Base-by-base conservation (phyloP, 164 flowering plant species). In the Nymphaea colorata region DNA sequence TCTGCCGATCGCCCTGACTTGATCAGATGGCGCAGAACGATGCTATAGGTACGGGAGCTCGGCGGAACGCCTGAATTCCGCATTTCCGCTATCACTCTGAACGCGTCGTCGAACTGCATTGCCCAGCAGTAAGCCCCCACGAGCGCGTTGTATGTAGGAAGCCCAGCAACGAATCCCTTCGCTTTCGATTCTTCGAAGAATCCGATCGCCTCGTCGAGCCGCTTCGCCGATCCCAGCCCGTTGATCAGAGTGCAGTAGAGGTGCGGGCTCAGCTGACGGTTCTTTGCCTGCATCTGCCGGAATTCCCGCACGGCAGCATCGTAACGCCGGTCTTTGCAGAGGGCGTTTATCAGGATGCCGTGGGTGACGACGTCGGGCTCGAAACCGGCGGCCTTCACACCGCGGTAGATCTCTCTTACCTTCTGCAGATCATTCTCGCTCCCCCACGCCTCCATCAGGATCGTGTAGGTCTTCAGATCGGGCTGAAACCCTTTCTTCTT, bases 361-460 rank as follows among this genome's bases (percentile, higher is more conserved):
- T 73, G 71, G 1, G 69, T 69, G 3, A 76, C 81, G 36, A 69
- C 75, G 65, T 78, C 81, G 2, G 75, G 78, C 67, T 73, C 61
- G 5, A 75, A 65, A 8, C 81, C 81, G 12, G 73, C 75, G 42
- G 59, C 71, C 61, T 44, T 81, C 95, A 93, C 86, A 68, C 85
- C 90, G 57, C 75, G 68, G 66, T 72, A 85, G 69, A 86, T 83
- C 73, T 88, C 90, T 67, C 80, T 68, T 64, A 90, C 43, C 62
- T 72, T 79, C 64, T 78, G 60, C 66, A 84, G 51, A 77, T 84
- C 82, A 67, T 71, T 66, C 17, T 81, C 85, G 47, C 79, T 72
- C 2, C 97, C 90, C 91, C 91, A 93, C 0, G 94, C 97, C 78
- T 91, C 96, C 53, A 89, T 69, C 67, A 93, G 69, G 43, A 87